phyloP scores from a whole-genome alignment of 2,329 filamentous ascomycete genomes.

The Ophiosphaerella korrae region DNA sequence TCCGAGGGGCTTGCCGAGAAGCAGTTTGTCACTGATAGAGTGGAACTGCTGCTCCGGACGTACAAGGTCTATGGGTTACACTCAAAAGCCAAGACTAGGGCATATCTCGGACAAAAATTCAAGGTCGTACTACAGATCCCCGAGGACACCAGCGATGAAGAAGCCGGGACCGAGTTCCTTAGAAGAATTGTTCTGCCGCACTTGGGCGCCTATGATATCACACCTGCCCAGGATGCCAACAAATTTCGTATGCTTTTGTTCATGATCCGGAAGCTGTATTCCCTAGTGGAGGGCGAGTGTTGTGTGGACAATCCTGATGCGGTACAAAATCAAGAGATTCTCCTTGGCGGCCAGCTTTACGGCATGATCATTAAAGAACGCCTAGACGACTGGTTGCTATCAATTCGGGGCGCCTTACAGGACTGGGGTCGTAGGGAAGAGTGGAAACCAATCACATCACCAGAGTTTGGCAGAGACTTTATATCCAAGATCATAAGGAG shows the following conservation, averaged over 20 bases:
- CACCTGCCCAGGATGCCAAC: slow-evolving; percentile 81
- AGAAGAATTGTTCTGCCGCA: slow-evolving; percentile 90
- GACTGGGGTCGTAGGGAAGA: slow-evolving; percentile 62
- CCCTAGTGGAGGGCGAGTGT: slow-evolving; percentile 90
- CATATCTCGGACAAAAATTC: slow-evolving; percentile 91
- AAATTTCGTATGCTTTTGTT: slow-evolving; percentile 94
- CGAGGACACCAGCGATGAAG: slow-evolving; percentile 82
- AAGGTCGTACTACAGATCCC: slow-evolving; percentile 83
- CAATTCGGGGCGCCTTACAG: slow-evolving; percentile 58
- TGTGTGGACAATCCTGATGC: slow-evolving; percentile 95
- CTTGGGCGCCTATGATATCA: slow-evolving; percentile 83
- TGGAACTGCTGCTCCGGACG: slow-evolving; percentile 87
- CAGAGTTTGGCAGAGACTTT: slow-evolving; percentile 79
- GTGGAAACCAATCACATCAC: slow-evolving; percentile 69
- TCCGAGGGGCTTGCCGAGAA: slow-evolving; percentile 84
- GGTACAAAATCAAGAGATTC: slow-evolving; percentile 92
- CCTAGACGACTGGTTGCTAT: slow-evolving; percentile 85
- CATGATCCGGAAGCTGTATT: slow-evolving; percentile 95
- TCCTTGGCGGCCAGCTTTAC: slow-evolving; percentile 91
- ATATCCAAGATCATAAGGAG: slow-evolving; percentile 75
- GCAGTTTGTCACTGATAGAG: slow-evolving; percentile 86
- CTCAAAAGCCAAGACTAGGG: slow-evolving; percentile 77
- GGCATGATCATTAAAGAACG: slow-evolving; percentile 95
- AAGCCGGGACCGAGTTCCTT: slow-evolving; percentile 89
- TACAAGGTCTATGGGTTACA: slow-evolving; percentile 92